phyloP scores from a whole-genome alignment of 2,329 filamentous ascomycete genomes.

The Arthroderma sp. region DNA sequence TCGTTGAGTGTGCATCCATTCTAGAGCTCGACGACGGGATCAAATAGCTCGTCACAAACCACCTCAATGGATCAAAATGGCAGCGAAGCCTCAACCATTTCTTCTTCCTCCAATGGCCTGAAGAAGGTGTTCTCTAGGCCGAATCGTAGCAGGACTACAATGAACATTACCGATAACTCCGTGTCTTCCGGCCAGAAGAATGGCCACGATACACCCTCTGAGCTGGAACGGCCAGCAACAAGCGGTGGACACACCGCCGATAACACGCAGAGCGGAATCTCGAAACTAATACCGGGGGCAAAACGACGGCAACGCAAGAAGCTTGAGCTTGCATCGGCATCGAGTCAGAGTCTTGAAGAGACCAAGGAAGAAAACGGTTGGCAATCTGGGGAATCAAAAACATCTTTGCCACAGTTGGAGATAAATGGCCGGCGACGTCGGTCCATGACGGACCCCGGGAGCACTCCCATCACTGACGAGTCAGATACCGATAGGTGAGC shows the following conservation, averaged over 20 bases:
- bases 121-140: constrained; percentile 23
- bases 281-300: constrained; percentile 35
- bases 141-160: constrained; percentile 25
- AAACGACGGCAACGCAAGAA: constrained; percentile 32
- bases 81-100: constrained; percentile 14
- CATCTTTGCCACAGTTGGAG: constrained; percentile 5
- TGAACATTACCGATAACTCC: constrained; percentile 21
- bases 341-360: neutral
- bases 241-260: constrained; percentile 24
- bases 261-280: constrained; percentile 34
- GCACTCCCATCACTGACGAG: constrained; percentile 37
- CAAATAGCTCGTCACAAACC: no score
- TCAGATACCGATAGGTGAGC: constrained; percentile 35
- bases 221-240: constrained; percentile 26
- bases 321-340: constrained; percentile 11
- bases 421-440: constrained; percentile 20
- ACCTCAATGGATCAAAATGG: no score
- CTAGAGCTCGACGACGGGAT: no score
- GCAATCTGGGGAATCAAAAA: constrained; percentile 3
- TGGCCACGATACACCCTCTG: constrained; percentile 23
- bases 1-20: no score
- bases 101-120: constrained; percentile 21
- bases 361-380: constrained; percentile 3
- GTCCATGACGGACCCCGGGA: constrained; percentile 9
- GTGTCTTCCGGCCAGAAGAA: constrained; percentile 16